Conservation (phyloP, 2,329 filamentous ascomycete species). For the Fusarium marasasianum region DNA sequence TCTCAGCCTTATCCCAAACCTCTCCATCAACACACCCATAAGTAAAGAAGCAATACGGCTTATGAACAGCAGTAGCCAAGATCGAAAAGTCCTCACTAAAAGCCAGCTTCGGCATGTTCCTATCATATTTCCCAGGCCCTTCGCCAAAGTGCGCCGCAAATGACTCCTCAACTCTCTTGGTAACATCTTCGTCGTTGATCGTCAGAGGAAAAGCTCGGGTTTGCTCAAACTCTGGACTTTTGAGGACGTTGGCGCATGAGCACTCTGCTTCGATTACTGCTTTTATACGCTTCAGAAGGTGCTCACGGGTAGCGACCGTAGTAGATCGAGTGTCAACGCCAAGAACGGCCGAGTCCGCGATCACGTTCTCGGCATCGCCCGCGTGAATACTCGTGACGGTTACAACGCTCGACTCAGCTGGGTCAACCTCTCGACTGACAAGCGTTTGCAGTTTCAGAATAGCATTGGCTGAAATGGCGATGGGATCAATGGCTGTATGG, state of each 20-base stretch:
- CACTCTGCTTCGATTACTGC: constrained; percentile 63
- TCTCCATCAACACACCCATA: constrained; percentile 28
- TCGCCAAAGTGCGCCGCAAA: constrained; percentile 58
- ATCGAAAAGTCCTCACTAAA: constrained; percentile 66
- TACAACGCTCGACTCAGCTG: constrained; percentile 53
- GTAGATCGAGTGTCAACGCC: constrained; percentile 54
- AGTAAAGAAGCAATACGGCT: constrained; percentile 34
- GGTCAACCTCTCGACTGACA: constrained; percentile 45
- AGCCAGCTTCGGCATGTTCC: constrained; percentile 52
- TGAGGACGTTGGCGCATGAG: constrained; percentile 55
- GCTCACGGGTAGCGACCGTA: constrained; percentile 43
- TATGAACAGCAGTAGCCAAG: constrained; percentile 31
- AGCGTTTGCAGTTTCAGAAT: constrained; percentile 42
- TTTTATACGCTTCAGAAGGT: constrained; percentile 49
- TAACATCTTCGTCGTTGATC: constrained; percentile 60
- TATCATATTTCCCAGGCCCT: constrained; percentile 37
- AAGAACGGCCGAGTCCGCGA: constrained; percentile 53
- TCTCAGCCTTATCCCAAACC: constrained; percentile 27
- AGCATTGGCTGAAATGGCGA: constrained; percentile 11
- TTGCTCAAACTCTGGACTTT: constrained; percentile 54
- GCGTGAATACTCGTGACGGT: constrained; percentile 55
- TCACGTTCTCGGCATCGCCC: constrained; percentile 56
- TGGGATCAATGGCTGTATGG: constrained; percentile 7
- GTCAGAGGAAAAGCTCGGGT: constrained; percentile 58
- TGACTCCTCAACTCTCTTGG: constrained; percentile 50